A percentile compares a stretch with the other conserved stretches of the same genome.
These are phyloP conservation scores for Colletotrichum spinosum DNA, from an alignment of 2,329 filamentous ascomycete species.

Conservation along the genomic window DNA sequence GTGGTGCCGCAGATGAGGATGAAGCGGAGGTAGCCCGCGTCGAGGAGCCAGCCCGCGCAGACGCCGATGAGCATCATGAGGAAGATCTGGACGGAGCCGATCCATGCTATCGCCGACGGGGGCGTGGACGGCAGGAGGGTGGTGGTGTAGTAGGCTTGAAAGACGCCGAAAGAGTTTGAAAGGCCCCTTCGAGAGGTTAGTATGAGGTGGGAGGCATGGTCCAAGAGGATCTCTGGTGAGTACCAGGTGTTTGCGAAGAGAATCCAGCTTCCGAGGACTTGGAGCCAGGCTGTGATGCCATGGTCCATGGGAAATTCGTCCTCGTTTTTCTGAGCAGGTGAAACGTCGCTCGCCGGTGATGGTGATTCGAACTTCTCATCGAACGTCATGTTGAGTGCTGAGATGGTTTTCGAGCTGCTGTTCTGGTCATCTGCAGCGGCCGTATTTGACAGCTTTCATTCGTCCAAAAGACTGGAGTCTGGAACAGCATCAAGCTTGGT, in stretches of 20 bases:
- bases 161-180: slow-evolving; percentile 62
- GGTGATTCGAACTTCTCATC: background rate
- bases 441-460: no score
- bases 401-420: no score
- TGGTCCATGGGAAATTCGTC: slow-evolving; percentile 40
- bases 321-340: background rate
- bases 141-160: slow-evolving; percentile 63
- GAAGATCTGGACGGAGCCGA: slow-evolving; percentile 60
- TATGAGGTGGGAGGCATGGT: background rate
- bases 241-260: slow-evolving; percentile 60
- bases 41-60: slow-evolving; percentile 58
- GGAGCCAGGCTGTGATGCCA: slow-evolving; percentile 57
- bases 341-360: background rate
- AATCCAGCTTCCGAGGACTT: slow-evolving; percentile 59
- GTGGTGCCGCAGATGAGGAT: slow-evolving; percentile 55
- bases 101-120: slow-evolving; percentile 51
- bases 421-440: no score
- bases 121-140: slow-evolving; percentile 38
- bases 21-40: slow-evolving; percentile 57
- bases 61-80: slow-evolving; percentile 56
- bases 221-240: background rate
- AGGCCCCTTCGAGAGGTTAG: slow-evolving; percentile 48
- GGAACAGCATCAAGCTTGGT: no score
- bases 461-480: no score
- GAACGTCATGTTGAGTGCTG: no score